phyloP scores from a whole-genome alignment of 768 basidiomycete species.

The Hortiboletus flavorubellus region DNA sequence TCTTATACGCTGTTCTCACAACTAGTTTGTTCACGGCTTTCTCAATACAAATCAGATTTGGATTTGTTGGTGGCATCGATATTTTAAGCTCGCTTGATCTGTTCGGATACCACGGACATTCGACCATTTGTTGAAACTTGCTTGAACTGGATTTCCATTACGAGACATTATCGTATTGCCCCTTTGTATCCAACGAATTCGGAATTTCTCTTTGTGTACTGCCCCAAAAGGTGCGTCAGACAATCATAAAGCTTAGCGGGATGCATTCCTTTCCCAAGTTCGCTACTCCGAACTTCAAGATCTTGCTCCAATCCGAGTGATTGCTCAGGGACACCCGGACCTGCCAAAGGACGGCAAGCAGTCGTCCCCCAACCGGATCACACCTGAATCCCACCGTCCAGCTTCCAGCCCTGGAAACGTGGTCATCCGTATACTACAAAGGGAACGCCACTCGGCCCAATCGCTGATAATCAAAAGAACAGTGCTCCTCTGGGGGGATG shows the following conservation, averaged over 20 bases:
- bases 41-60: slow-evolving; percentile 1
- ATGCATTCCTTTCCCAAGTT: background rate
- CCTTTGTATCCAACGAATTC: background rate
- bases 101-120: slow-evolving; percentile 1
- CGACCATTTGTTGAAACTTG: background rate
- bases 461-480: slow-evolving; percentile 8
- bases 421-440: slow-evolving; percentile 3
- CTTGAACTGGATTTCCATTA: background rate
- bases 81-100: background rate
- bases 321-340: background rate
- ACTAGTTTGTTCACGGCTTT: slow-evolving; percentile 1
- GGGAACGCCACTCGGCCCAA: background rate
- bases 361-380: background rate
- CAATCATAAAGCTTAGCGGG: background rate
- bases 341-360: background rate
- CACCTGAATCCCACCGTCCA: background rate
- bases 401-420: background rate
- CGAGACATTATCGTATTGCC: background rate
- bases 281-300: background rate
- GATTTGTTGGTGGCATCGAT: background rate
- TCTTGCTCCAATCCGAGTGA: background rate
- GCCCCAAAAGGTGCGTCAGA: background rate
- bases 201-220: background rate
- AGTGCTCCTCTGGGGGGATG: background rate
- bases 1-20: slow-evolving; percentile 15